Base-by-base conservation (phyloP, 2,329 filamentous ascomycete genomes). In the Triangularia setosa region DNA sequence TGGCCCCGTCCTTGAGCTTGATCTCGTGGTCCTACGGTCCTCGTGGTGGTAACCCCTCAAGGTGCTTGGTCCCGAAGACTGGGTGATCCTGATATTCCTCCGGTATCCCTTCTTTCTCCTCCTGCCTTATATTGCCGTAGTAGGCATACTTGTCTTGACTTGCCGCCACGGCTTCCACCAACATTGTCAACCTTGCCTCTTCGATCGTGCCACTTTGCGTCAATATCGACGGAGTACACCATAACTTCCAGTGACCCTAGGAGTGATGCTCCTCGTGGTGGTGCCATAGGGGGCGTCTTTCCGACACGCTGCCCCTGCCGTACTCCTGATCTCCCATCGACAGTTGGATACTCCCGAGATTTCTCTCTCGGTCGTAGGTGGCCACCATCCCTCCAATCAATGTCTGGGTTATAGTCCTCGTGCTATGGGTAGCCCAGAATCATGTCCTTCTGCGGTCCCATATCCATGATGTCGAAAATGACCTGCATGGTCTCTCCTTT, bases 381-480 rank as follows among this genome's bases (percentile, higher is more conserved):
- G 54, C 62, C 23, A 64, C 61, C 61, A 54, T 57, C 48, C 62
- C 60, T 60, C 57, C 28, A 64, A 30, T 52, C 28, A n/a, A 65
- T 62, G 30, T 65, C 54, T 33, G 23, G 59, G 28, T 65, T n/a
- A 12, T 65, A 65, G 1, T 55, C 6, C 11, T 44, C 8, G 14
- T 62, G n/a, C 28, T 12, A 65, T 54, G 12, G 40, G 2, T 54
- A 23, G 12, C 40, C 23, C 2, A 65, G n/a, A n/a, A 62, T 65
- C 16, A 65, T 65, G n/a, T 65, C 27, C 3, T 62, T 62, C 14
- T 25, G 18, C 12, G 23, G 18, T 4, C 55, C 59, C 12, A 62
- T 62, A 7, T 59, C 54, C 7, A 65, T 23, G 4, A 65, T 44
- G n/a, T 65, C 55, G 21, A 65, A 56, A 5, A 30, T 24, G 1